phyloP scores from a whole-genome alignment of 163 green algal species.

The Prototheca cutis region DNA sequence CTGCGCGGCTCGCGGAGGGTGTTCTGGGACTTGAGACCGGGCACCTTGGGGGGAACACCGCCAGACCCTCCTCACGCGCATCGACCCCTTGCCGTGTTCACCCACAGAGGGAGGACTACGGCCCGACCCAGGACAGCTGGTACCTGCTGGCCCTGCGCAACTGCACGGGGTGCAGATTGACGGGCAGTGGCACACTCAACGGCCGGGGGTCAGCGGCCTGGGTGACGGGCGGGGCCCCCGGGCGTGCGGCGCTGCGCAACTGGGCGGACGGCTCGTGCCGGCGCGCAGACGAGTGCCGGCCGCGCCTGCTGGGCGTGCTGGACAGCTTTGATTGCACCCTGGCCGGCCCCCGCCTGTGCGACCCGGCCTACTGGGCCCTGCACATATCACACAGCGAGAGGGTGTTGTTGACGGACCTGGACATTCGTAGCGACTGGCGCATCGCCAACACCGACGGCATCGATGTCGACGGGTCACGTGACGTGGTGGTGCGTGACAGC shows the following conservation, averaged over 20 bases:
- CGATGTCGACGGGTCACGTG: conserved; percentile 31
- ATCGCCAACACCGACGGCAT: conserved; percentile 51
- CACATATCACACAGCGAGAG: conserved; percentile 24
- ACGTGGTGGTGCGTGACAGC: conserved; percentile 19
- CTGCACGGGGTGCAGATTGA: conserved; percentile 28
- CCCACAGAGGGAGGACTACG: conserved; percentile 24
- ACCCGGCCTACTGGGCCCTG: conserved; percentile 39
- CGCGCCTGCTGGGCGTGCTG: conserved; percentile 31
- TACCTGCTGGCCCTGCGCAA: conserved; percentile 27
- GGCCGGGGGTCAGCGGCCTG: conserved; percentile 8
- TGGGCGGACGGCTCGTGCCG: conserved; percentile 28
- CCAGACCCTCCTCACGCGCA: too few relatives aligned
- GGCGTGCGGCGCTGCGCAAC: conserved; percentile 19
- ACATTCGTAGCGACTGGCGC: conserved; percentile 19
- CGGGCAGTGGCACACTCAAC: conserved; percentile 23
- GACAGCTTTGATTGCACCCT: conserved; percentile 9
- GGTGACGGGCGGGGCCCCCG: conserved; percentile 2
- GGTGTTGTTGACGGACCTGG: conserved; percentile 19
- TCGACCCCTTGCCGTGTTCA: too few relatives aligned
- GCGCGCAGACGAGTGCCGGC: conserved; percentile 26
- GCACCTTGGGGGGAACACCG: too few relatives aligned
- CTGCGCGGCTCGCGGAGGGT: too few relatives aligned
- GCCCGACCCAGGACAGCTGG: conserved; percentile 12
- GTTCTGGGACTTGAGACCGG: too few relatives aligned
- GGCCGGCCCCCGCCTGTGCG: conserved; percentile 13